phyloP scores from a whole-genome alignment of 2,329 filamentous ascomycete species.

The Fusarium sp. region DNA sequence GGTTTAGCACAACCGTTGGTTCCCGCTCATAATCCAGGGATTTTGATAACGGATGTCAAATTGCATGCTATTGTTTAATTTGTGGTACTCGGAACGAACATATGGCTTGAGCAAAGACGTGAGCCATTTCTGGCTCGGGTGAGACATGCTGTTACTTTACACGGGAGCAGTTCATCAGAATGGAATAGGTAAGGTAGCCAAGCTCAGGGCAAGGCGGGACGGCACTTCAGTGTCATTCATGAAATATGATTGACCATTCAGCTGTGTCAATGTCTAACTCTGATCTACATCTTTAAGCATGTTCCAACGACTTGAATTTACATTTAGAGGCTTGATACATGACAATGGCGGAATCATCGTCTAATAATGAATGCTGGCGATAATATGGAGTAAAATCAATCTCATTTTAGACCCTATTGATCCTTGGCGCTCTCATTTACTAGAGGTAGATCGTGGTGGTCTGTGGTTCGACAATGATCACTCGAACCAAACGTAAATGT shows the following conservation, averaged over 20 bases:
- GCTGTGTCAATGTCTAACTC: background rate
- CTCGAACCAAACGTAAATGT: background rate
- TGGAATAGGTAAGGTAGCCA: background rate
- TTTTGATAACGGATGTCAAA: background rate
- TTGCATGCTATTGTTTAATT: background rate
- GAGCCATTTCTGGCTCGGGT: background rate
- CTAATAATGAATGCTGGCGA: background rate
- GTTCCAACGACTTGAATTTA: background rate
- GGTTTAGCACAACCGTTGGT: slow-evolving; percentile 8
- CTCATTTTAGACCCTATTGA: slow-evolving; percentile 17
- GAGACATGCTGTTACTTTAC: background rate
- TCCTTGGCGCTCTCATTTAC: slow-evolving; percentile 12
- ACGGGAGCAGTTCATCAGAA: too few species aligned
- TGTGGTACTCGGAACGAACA: background rate
- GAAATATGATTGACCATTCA: slow-evolving; percentile 4
- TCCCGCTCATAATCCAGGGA: background rate
- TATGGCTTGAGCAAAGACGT: background rate
- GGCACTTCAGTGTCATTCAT: slow-evolving; percentile 11
- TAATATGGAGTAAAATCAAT: slow-evolving; percentile 10
- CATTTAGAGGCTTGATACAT: background rate
- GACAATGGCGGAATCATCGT: background rate
- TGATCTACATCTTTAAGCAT: background rate
- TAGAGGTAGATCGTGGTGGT: background rate
- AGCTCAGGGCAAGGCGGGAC: background rate
- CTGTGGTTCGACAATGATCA: background rate